Base-by-base conservation (phyloP, 108 stramenopile genomes). In the Fragilaria radians region DNA sequence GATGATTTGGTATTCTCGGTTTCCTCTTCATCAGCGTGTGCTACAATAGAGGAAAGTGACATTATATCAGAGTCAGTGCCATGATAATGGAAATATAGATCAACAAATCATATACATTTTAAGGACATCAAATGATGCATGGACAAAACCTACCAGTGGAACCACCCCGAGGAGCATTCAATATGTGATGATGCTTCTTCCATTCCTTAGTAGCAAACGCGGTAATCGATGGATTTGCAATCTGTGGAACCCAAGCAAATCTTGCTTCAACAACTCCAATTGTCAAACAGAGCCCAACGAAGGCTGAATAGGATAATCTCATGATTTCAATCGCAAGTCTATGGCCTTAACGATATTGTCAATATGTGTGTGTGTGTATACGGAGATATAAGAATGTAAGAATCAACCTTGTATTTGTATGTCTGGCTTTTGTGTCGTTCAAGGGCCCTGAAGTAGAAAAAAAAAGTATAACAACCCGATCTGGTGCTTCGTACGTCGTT, bases 81-180 rank as follows among this genome's bases (percentile, higher is more conserved):
- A 28, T 48, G 59, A 59, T 42, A 28, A 46, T 7, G 3, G 11
- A 46, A 46, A n/a, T 32, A 17, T 31, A 27, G 14, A 7, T 17
- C 11, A 19, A 34, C n/a, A 57, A 1, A 22, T 5, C 33, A 27
- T 24, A 53, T 53, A 2, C 27, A 18, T 2, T 28, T 53, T 28
- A n/a, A n/a, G n/a, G n/a, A n/a, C 36, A 42, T 14, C 7, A 42
- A 42, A 42, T 11, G 36, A 42, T 11, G 14, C 29, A 56, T 32
- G 5, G 31, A 24, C 19, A 29, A 46, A 21, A 55, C 65, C 32
- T 55, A 66, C 65, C 65, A 14, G 56, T 66, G 32, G 65, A 66
- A 24, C 65, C 65, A 28, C 65, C 65, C 25, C 65, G 65, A 28
- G 36, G 11, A 14, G 36, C 14, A 11, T 42, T 7, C 7, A 42